Conservation (phyloP, 2,329 filamentous ascomycete genomes). For the Ceratocystis diversiconidia region DNA sequence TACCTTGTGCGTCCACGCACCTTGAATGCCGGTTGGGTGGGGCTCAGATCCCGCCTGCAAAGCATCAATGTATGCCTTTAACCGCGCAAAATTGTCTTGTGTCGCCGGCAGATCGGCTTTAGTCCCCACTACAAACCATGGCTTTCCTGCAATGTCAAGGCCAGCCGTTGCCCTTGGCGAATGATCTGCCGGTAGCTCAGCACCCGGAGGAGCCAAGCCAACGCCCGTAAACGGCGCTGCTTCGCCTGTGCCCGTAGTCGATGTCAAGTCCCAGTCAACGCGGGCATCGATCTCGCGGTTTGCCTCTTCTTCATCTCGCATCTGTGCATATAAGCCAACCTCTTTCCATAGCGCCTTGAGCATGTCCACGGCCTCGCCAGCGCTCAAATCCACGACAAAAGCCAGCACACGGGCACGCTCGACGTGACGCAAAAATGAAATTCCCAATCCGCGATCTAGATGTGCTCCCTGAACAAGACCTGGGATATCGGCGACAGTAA, state of each 20-base stretch:
- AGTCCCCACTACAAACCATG: slow-evolving; percentile 91
- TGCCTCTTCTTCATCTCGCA: slow-evolving; percentile 58
- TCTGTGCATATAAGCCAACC: slow-evolving; percentile 71
- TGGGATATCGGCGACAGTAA: slow-evolving; percentile 91
- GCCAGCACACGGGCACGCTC: slow-evolving; percentile 86
- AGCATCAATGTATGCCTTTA: slow-evolving; percentile 56
- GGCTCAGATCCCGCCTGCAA: slow-evolving; percentile 47
- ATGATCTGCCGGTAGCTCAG: slow-evolving; percentile 23
- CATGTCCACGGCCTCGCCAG: slow-evolving; percentile 63
- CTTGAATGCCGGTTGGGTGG: slow-evolving; percentile 57
- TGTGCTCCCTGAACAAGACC: slow-evolving; percentile 87
- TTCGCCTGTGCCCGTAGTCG: slow-evolving; percentile 24
- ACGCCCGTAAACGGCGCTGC: background rate
- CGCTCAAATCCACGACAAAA: slow-evolving; percentile 78
- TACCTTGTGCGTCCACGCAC: slow-evolving; percentile 46
- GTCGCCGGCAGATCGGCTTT: slow-evolving; percentile 77
- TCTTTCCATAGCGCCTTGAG: slow-evolving; percentile 79
- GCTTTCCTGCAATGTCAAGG: slow-evolving; percentile 80
- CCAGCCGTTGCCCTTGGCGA: slow-evolving; percentile 24
- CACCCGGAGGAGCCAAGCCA: background rate
- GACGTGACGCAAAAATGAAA: slow-evolving; percentile 85
- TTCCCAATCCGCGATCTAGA: slow-evolving; percentile 76
- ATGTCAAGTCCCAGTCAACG: slow-evolving; percentile 46
- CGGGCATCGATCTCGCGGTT: slow-evolving; percentile 44
- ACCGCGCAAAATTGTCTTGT: slow-evolving; percentile 55